Evolutionary conservation across 2,329 filamentous ascomycete species (phyloP).

Genomic region (Onygena corvina): DNA sequence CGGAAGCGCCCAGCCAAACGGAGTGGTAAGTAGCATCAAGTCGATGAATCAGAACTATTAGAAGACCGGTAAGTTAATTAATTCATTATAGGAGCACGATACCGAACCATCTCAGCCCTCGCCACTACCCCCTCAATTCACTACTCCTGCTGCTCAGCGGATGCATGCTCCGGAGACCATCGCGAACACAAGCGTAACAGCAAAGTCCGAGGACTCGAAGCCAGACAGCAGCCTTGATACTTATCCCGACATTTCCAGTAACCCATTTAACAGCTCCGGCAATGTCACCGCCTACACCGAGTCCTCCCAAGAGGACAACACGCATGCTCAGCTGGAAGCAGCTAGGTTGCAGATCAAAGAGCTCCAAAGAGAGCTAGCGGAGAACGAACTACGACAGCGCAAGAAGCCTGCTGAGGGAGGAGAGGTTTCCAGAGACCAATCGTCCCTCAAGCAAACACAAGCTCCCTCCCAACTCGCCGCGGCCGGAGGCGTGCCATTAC

Average conservation of each 20-base stretch:
- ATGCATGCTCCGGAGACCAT: slow-evolving; percentile 31
- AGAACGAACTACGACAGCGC: slow-evolving; percentile 65
- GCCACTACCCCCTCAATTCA: slow-evolving; percentile 37
- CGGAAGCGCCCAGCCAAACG: slow-evolving; percentile 34
- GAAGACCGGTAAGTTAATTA: background rate
- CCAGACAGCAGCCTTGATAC: slow-evolving; percentile 10
- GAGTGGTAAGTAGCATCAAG: slow-evolving; percentile 9
- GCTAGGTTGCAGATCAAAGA: slow-evolving; percentile 61
- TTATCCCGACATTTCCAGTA: slow-evolving; percentile 14
- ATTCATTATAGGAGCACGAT: slow-evolving; percentile 19
- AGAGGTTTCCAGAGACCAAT: slow-evolving; percentile 31
- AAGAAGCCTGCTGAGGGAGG: slow-evolving; percentile 51
- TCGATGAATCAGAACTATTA: background rate
- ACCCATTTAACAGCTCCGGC: slow-evolving; percentile 8
- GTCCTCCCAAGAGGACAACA: slow-evolving; percentile 45
- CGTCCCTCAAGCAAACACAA: slow-evolving; percentile 39
- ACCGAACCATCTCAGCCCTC: slow-evolving; percentile 46
- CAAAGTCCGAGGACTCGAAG: slow-evolving; percentile 19
- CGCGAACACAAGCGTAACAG: slow-evolving; percentile 25
- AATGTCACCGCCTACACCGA: slow-evolving; percentile 29
- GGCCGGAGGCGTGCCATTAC: slow-evolving; percentile 67
- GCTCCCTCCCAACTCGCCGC: slow-evolving; percentile 42
- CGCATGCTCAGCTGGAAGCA: slow-evolving; percentile 51
- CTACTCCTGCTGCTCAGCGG: slow-evolving; percentile 35
- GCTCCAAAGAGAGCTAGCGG: slow-evolving; percentile 51